Evolutionary conservation across 805 yeast genomes (phyloP).

Genomic region (Clavispora phyllophila): DNA sequence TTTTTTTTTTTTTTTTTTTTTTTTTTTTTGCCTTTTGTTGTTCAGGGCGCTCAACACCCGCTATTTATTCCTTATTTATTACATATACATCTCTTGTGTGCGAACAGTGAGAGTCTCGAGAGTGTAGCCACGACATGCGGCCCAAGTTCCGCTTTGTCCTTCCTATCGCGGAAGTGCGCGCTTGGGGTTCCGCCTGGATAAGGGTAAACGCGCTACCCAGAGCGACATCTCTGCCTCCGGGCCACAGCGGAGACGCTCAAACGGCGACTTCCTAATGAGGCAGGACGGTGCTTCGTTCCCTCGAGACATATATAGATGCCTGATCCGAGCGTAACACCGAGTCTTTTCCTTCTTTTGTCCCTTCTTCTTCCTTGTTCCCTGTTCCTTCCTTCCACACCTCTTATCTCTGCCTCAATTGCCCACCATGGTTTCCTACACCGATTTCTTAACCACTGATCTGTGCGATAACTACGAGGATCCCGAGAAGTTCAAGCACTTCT

Average conservation of each 20-base stretch:
- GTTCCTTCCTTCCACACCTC: too few relatives aligned
- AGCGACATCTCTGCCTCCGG: not conserved
- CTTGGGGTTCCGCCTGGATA: not conserved
- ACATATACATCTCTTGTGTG: too few relatives aligned
- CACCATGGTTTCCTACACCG: slow-evolving; percentile 15
- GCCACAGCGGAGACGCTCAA: not conserved
- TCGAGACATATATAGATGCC: not conserved
- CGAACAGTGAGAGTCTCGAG: too few relatives aligned
- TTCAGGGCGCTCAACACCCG: too few relatives aligned
- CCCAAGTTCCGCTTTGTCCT: not conserved
- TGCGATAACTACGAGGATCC: slow-evolving; percentile 35
- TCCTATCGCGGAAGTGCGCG: not conserved
- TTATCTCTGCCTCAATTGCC: not conserved
- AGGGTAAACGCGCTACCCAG: not conserved
- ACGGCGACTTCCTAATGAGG: not conserved
- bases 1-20: too few relatives aligned
- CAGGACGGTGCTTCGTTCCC: not conserved
- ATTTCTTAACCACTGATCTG: slow-evolving; percentile 27
- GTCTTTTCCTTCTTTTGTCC: not conserved
- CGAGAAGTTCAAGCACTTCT: slow-evolving; percentile 35
- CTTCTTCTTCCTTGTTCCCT: not conserved
- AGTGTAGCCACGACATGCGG: too few relatives aligned
- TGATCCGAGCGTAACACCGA: not conserved
- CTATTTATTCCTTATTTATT: too few relatives aligned
- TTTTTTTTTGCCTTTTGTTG: too few relatives aligned